Conservation (phyloP, 768 basidiomycete genomes). For the Auricularia sp. region DNA sequence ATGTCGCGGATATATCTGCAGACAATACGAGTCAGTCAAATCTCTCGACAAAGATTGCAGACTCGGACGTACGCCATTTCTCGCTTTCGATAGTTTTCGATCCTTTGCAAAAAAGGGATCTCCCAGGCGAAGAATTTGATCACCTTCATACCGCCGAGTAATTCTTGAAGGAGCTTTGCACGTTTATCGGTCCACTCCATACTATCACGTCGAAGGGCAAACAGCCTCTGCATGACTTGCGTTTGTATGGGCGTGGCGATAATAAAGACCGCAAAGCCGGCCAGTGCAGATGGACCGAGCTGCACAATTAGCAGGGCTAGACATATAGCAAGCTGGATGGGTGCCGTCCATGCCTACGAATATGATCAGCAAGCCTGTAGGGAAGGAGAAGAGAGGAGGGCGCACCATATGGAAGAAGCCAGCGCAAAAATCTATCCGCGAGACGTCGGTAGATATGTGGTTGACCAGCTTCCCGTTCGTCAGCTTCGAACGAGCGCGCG, state of each 20-base stretch:
- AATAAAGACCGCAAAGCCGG: constrained; percentile 53
- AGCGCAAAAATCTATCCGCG: constrained; percentile 85
- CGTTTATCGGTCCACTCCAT: constrained; percentile 90
- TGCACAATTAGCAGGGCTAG: constrained; percentile 55
- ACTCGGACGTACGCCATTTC: too few relatives aligned
- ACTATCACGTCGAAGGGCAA: constrained; percentile 54
- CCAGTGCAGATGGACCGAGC: constrained; percentile 50
- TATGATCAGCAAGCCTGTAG: not conserved
- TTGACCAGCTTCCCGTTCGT: constrained; percentile 87
- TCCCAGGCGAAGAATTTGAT: constrained; percentile 91
- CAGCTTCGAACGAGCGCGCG: constrained; percentile 67
- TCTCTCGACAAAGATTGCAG: constrained; percentile 40
- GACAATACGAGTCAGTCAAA: too few relatives aligned
- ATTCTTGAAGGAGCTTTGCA: constrained; percentile 28
- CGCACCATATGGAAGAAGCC: too few relatives aligned
- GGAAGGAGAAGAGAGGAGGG: constrained; percentile 10
- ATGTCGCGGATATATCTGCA: constrained; percentile 56
- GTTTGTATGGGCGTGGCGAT: constrained; percentile 66
- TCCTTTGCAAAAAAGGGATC: not conserved
- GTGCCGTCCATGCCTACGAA: constrained; percentile 74
- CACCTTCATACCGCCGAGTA: constrained; percentile 80
- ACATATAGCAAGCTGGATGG: constrained; percentile 70
- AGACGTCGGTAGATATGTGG: constrained; percentile 88
- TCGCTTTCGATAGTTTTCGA: too few relatives aligned
- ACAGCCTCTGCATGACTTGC: constrained; percentile 61